Percentiles rank a stretch among this genome's conserved stretches.
phyloP scores from a whole-genome alignment of 768 basidiomycete genomes.

The Tylopilus sp. region DNA sequence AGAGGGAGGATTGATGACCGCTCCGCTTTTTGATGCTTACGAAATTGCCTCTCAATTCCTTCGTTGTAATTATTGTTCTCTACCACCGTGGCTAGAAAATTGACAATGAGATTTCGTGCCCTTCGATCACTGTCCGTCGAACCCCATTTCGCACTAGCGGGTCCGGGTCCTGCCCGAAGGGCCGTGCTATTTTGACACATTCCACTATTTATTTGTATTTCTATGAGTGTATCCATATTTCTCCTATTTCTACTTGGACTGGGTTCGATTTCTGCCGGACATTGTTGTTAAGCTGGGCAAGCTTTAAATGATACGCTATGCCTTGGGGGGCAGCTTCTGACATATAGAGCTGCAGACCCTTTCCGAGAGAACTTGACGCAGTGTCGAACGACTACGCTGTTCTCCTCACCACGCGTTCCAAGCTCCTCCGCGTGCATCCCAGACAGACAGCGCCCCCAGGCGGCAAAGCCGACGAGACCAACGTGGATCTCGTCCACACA shows the following conservation, averaged over 20 bases:
- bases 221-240: slow-evolving; percentile 11
- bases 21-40: too few relatives aligned
- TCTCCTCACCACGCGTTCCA: slow-evolving; percentile 83
- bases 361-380: slow-evolving; percentile 20
- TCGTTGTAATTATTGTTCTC: too few relatives aligned
- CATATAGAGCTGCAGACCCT: slow-evolving; percentile 10
- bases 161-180: too few relatives aligned
- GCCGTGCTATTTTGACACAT: neutral
- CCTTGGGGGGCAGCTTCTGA: too few relatives aligned
- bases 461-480: slow-evolving; percentile 69
- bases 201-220: slow-evolving; percentile 26
- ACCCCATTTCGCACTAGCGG: too few relatives aligned
- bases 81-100: too few relatives aligned
- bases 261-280: too few relatives aligned
- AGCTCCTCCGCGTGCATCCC: slow-evolving; percentile 66
- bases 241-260: neutral
- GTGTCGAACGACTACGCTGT: slow-evolving; percentile 51
- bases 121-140: too few relatives aligned
- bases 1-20: too few relatives aligned
- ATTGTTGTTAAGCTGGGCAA: neutral
- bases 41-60: too few relatives aligned
- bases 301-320: too few relatives aligned
- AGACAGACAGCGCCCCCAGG: slow-evolving; percentile 84
- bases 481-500: slow-evolving; percentile 60
- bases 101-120: too few relatives aligned